These are phyloP conservation scores for Tetrahymena elliotti DNA, from an alignment of 73 alveolate species.

Conservation along the genomic window DNA sequence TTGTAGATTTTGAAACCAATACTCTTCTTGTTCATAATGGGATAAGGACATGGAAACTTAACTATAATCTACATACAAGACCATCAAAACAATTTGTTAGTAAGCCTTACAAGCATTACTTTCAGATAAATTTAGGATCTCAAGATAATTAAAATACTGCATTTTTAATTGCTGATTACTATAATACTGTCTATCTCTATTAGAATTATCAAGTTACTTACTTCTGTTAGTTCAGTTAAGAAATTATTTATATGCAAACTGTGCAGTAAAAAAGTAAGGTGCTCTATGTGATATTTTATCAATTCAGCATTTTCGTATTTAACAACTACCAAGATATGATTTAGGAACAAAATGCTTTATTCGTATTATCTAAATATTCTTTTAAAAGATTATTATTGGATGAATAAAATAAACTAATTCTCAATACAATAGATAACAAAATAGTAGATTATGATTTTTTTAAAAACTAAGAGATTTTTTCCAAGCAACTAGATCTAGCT, in stretches of 20 bases:
- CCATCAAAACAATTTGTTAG: not conserved
- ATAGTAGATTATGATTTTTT: not conserved
- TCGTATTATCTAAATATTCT: not conserved
- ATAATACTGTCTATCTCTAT: not conserved
- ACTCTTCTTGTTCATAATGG: not conserved
- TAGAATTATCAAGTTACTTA: not conserved
- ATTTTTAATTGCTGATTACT: not conserved
- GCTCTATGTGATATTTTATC: not conserved
- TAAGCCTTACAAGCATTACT: not conserved
- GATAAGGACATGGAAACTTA: not conserved
- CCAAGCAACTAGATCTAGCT: not conserved
- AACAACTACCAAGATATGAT: not conserved
- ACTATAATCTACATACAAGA: not conserved
- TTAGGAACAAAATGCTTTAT: not conserved
- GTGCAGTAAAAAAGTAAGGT: not conserved
- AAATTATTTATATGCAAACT: not conserved
- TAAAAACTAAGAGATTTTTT: not conserved
- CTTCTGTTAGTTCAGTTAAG: not conserved
- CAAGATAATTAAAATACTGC: not conserved
- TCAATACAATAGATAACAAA: not conserved
- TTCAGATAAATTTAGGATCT: not conserved
- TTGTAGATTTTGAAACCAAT: not conserved
- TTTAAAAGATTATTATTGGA: not conserved
- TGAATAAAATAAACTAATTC: not conserved
- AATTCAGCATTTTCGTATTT: not conserved